Evolutionary conservation across 306 rosid genomes (phyloP).

Genomic region (Gleditsia sinensis): DNA sequence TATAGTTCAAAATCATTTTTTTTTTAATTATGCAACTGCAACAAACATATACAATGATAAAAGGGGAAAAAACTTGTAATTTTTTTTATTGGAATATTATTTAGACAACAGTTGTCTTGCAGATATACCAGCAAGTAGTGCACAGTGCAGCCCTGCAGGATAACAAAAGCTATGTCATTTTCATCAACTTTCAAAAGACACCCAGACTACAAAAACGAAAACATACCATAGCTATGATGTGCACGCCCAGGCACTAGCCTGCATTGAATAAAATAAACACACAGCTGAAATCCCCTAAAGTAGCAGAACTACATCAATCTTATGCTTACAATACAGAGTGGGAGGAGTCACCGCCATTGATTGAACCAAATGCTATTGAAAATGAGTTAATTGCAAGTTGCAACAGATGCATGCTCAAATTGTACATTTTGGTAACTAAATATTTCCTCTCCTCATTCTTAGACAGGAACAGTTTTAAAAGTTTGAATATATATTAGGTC

Average conservation of each 20-base stretch:
- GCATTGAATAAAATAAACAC: slow-evolving; percentile 41
- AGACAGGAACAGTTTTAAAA: background rate
- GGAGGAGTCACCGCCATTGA: background rate
- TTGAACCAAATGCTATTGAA: slow-evolving; percentile 19
- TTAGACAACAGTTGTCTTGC: slow-evolving; percentile 25
- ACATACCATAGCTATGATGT: slow-evolving; percentile 81
- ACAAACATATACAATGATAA: slow-evolving; percentile 2
- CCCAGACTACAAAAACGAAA: slow-evolving; percentile 31
- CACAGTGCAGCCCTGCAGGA: slow-evolving; percentile 91
- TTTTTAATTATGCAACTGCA: background rate
- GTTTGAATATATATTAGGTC: background rate
- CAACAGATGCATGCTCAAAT: slow-evolving; percentile 34
- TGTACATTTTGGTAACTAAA: slow-evolving; percentile 14
- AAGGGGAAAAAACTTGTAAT: slow-evolving; percentile 1
- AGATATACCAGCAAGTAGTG: slow-evolving; percentile 79
- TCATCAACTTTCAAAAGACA: slow-evolving; percentile 31
- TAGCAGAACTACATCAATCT: slow-evolving; percentile 29
- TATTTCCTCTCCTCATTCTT: slow-evolving; percentile 20
- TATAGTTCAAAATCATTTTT: background rate
- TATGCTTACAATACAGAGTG: slow-evolving; percentile 24
- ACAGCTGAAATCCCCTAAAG: slow-evolving; percentile 25
- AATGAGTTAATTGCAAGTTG: slow-evolving; percentile 9
- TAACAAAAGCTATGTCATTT: slow-evolving; percentile 35
- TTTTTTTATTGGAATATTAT: slow-evolving; percentile 2
- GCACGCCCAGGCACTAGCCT: slow-evolving; percentile 87